Percentiles rank a stretch among this genome's conserved stretches.
Evolutionary conservation across 345 rosid genomes (phyloP).

Genomic region (Raphanus sativus): DNA sequence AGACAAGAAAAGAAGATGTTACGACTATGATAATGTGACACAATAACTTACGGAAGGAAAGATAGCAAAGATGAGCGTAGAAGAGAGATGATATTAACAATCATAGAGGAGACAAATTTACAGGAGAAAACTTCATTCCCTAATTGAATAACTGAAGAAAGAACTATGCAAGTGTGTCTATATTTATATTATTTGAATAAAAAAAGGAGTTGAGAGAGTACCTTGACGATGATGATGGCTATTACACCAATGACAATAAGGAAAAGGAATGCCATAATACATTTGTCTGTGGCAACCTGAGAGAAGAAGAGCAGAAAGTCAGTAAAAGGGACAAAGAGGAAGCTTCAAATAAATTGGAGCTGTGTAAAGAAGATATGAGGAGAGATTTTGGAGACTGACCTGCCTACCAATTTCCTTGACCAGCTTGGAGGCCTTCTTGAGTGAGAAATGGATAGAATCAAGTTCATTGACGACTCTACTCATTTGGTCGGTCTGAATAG

Average conservation of each 20-base stretch:
- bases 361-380: constrained; percentile 25
- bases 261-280: constrained; percentile 81
- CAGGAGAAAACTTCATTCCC: not conserved
- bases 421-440: constrained; percentile 88
- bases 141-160: not conserved
- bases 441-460: constrained; percentile 90
- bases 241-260: constrained; percentile 82
- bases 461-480: constrained; percentile 93
- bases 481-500: constrained; percentile 92
- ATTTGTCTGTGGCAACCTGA: constrained; percentile 94
- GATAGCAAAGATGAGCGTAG: not conserved
- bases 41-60: constrained; percentile 7
- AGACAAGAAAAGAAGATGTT: constrained; percentile 8
- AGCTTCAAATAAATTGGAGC: not conserved
- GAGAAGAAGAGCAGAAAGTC: constrained; percentile 27
- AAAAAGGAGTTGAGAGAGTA: constrained; percentile 24
- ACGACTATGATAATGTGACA: constrained; percentile 1
- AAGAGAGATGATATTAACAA: constrained; percentile 1
- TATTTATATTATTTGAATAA: not conserved
- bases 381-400: constrained; percentile 56
- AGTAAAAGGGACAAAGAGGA: constrained; percentile 20
- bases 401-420: constrained; percentile 99
- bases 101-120: not conserved
- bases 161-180: not conserved
- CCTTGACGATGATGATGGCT: constrained; percentile 92